Base-by-base conservation (phyloP, 148 eudicot genomes). In the Chenopodium quinoa region DNA sequence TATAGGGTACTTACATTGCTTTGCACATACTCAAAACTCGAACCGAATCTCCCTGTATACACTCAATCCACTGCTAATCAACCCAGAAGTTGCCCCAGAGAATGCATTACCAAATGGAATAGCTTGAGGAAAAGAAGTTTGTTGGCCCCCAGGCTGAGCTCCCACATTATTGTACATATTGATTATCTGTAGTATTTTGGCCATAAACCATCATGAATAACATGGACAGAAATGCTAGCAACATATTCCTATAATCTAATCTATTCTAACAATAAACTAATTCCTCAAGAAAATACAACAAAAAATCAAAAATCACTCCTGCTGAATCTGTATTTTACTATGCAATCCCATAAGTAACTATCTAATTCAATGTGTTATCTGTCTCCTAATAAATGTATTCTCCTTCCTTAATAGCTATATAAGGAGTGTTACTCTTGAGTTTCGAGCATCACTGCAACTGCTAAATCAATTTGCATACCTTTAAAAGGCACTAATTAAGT, bases 1-100 rank as follows among this genome's bases (percentile, higher is more conserved):
- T 37, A 37, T 37, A 37, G 32, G 2, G 54, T 40, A 92, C 98
- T 93, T 87, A 94, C 99, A 87, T 96, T 96, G 90, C 98, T 96
- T 86, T 96, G 98, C 75, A 96, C 97, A 82, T 93, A 96, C 78
- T 93, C 98, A 4, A 98, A 96, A 83, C 98, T 91, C 19, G 97
- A 93, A 78, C 98, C 99, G 1, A 96, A 76, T 96, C 89, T 92
- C 98, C 40, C 99, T 98, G 80, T 93, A 96, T n/a, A 97, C 99
- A 80, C 97, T 93, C 80, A 95, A 86, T 81, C 97, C 99, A 84
- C 94, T 87, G 82, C 87, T 90, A 68, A 96, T 87, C 79, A 96
- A 84, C 64, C 97, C 95, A 23, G 93, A 89, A 56, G 97, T 87
- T 31, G 93, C 89, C 75, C 92, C 95, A 78, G 81, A 76, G 77